Conservation (phyloP, 345 rosid genomes). For the Hypericum androsaemum region DNA sequence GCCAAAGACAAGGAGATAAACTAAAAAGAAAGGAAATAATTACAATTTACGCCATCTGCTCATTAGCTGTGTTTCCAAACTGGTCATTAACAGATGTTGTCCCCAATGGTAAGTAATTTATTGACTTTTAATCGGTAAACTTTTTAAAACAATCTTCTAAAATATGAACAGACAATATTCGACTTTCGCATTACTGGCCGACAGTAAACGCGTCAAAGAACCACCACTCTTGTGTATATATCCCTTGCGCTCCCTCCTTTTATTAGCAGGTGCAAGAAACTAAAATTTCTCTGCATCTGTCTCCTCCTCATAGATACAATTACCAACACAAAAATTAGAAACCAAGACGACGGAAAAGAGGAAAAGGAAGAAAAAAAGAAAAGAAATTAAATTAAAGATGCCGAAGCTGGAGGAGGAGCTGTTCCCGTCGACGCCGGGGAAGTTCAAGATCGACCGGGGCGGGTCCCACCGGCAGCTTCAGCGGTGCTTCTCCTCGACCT, state of each 20-base stretch:
- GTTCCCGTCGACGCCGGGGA: constrained; percentile 87
- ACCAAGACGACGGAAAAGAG: neutral
- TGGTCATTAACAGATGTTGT: too few species aligned
- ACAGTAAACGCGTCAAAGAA: constrained; percentile 54
- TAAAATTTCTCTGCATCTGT: constrained; percentile 42
- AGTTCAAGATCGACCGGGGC: constrained; percentile 65
- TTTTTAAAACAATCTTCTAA: too few species aligned
- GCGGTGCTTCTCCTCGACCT: constrained; percentile 75
- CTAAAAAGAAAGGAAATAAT: too few species aligned
- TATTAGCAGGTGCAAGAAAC: constrained; percentile 43
- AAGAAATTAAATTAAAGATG: constrained; percentile 25
- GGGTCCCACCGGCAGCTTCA: constrained; percentile 55
- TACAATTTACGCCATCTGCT: too few species aligned
- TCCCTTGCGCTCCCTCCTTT: constrained; percentile 12
- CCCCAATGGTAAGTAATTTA: too few species aligned
- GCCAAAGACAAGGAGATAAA: too few species aligned
- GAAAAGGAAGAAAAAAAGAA: neutral
- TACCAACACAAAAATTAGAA: neutral
- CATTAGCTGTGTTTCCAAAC: too few species aligned
- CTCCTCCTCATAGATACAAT: neutral
- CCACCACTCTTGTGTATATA: constrained; percentile 37
- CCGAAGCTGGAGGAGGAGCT: constrained; percentile 65
- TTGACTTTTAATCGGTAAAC: too few species aligned
- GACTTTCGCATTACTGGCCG: too few species aligned
- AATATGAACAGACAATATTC: too few species aligned